These are phyloP conservation scores for Pseudogymnoascus sp. DNA, from an alignment of 2,329 filamentous ascomycete genomes.

Conservation along the genomic window DNA sequence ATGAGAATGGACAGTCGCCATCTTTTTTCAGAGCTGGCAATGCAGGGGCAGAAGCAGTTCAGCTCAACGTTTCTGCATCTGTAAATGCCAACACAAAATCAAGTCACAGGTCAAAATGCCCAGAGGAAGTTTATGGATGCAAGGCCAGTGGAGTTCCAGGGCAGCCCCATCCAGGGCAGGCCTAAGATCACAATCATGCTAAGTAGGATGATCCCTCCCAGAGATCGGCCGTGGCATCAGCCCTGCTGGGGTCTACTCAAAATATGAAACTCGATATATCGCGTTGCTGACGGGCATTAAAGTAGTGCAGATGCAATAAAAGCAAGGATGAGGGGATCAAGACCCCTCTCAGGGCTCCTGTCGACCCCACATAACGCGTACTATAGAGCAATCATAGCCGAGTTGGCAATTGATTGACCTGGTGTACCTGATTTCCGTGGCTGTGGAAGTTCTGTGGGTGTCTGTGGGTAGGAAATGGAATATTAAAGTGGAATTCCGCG, in stretches of 20 bases:
- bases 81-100: not conserved
- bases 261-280: slow-evolving; percentile 9
- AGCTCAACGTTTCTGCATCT: slow-evolving; percentile 1
- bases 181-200: slow-evolving; percentile 7
- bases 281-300: not conserved
- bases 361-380: not conserved
- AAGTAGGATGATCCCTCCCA: not conserved
- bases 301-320: slow-evolving; percentile 1
- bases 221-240: not conserved
- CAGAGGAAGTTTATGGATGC: not conserved
- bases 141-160: slow-evolving; percentile 3
- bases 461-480: not conserved
- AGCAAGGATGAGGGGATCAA: slow-evolving; percentile 5
- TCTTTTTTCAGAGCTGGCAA: not conserved
- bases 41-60: not conserved
- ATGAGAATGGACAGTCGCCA: not conserved
- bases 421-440: not conserved
- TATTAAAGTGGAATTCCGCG: not conserved
- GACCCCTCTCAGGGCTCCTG: not conserved
- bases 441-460: not conserved
- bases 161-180: slow-evolving; percentile 5
- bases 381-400: not conserved
- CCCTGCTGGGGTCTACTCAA: not conserved
- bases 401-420: slow-evolving; percentile 4
- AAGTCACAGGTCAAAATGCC: not conserved